A percentile compares a stretch with the other conserved stretches of the same genome.
These are phyloP conservation scores for Trypanosoma cruzi DNA, from an alignment of 208 protist genomes.

Conservation along the genomic window DNA sequence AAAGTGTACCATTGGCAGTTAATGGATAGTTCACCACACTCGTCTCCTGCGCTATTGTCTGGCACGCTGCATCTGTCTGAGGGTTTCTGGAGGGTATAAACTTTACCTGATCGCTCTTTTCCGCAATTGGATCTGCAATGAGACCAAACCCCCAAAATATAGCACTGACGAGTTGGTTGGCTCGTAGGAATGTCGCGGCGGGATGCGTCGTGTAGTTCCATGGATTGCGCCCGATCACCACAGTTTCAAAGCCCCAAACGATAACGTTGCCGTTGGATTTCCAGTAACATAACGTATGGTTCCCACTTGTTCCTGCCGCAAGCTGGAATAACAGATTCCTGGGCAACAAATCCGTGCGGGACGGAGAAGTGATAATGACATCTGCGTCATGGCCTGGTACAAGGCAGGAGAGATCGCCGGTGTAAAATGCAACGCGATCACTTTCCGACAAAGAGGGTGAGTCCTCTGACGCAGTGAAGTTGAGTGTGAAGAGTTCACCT, in stretches of 20 bases:
- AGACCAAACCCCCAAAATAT: constrained; percentile 84
- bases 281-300: constrained; percentile 39
- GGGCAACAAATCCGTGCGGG: constrained; percentile 44
- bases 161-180: constrained; percentile 55
- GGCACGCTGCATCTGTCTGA: constrained; percentile 29
- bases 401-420: constrained; percentile 62
- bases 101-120: constrained; percentile 60
- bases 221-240: constrained; percentile 67
- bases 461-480: constrained; percentile 43
- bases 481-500: constrained; percentile 85
- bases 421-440: constrained; percentile 70
- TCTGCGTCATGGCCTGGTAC: constrained; percentile 19
- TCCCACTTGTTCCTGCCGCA: constrained; percentile 41
- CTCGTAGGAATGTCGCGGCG: constrained; percentile 4
- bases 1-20: constrained; percentile 71
- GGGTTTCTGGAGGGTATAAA: constrained; percentile 39
- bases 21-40: constrained; percentile 47
- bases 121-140: constrained; percentile 15
- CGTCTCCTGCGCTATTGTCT: constrained; percentile 26
- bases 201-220: constrained; percentile 44
- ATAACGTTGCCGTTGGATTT: constrained; percentile 1
- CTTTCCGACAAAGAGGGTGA: constrained; percentile 26
- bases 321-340: constrained; percentile 49
- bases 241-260: constrained; percentile 77
- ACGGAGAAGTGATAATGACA: constrained; percentile 51